Conservation (phyloP, 192 early-diverging fungal species). For the Pecoramyces ruminantium region DNA sequence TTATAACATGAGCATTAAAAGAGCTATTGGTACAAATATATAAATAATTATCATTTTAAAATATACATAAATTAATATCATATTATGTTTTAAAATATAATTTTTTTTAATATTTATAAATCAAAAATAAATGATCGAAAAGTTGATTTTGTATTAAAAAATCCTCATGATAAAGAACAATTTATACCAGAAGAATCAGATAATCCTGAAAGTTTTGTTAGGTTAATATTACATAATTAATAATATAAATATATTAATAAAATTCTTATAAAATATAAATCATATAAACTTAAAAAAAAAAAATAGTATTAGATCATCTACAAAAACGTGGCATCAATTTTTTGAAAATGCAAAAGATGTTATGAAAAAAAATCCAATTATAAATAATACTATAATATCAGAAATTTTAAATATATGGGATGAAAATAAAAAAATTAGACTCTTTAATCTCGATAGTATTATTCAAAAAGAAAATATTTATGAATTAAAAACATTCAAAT, state of each 20-base stretch:
- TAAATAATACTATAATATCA: conserved; percentile 24
- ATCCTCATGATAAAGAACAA: conserved; percentile 32
- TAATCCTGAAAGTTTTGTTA: conserved; percentile 18
- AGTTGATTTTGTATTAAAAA: conserved; percentile 50
- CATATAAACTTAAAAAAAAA: not conserved
- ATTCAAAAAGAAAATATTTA: conserved; percentile 20
- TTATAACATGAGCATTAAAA: conserved; percentile 48
- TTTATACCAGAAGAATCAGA: conserved; percentile 3
- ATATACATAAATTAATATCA: too few species aligned
- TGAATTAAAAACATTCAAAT: conserved; percentile 30
- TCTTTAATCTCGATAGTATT: conserved; percentile 29
- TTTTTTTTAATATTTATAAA: not conserved
- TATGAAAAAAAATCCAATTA: conserved; percentile 15
- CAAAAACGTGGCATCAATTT: conserved; percentile 20
- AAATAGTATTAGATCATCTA: conserved; percentile 20
- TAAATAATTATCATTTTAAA: too few species aligned
- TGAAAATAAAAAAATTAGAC: conserved; percentile 16
- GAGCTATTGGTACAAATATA: conserved; percentile 31
- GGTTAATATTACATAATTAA: too few species aligned
- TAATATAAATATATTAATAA: too few species aligned
- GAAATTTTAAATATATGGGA: conserved; percentile 29
- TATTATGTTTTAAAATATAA: too few species aligned
- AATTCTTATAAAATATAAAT: too few species aligned
- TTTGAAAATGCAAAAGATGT: conserved; percentile 13
- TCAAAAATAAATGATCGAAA: not conserved